Base-by-base conservation (phyloP, 345 rosid species). In the Eucalyptus virginea region DNA sequence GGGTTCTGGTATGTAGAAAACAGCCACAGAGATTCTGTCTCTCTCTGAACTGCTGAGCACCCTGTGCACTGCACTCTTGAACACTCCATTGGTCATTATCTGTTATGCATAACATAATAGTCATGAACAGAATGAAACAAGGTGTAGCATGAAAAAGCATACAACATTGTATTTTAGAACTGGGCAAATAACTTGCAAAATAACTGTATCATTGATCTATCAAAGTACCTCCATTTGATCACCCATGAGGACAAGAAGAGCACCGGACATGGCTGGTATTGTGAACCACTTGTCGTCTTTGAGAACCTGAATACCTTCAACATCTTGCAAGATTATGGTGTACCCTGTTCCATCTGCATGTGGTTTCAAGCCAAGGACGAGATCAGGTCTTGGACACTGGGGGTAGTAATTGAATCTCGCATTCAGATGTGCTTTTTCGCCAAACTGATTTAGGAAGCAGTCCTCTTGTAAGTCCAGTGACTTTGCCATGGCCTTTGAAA, bases 61-160 rank as follows among this genome's bases (percentile, higher is more conserved):
- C 85, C 95, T 92, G 90, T 93, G 94, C 92, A 93, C 85, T 49
- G 93, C 54, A 87, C 94, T 93, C 92, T 90, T 93, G 91, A 92
- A 95, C 81, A 91, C 90, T 86, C 97, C 94, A 81, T 93, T 94
- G 88, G 91, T 91, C 94, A 92, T 94, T 87, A 93, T 92, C 96
- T 93, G 93, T 92, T 86, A 54, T 12, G 42, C 67, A 49, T 37
- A 32, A 88, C 19, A 17, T 32, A 56, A 23, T 28, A 28, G 30
- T 44, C 51, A 62, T 14, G 56, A n/a, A 32, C 47, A 34, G 49
- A 88, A 40, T n/a, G 87, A 65, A 51, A 40, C 50, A 26, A 40
- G 14, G 34, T 26, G 45, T 44, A 47, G 88, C 37, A 65, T 60
- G 54, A 52, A 21, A 50, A 48, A 40, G 28, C 56, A 56, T 56